Evolutionary conservation across 208 protist species (phyloP), one percentile per base, ranked within the genome.

Genomic region (Tetramitus jugosus): DNA sequence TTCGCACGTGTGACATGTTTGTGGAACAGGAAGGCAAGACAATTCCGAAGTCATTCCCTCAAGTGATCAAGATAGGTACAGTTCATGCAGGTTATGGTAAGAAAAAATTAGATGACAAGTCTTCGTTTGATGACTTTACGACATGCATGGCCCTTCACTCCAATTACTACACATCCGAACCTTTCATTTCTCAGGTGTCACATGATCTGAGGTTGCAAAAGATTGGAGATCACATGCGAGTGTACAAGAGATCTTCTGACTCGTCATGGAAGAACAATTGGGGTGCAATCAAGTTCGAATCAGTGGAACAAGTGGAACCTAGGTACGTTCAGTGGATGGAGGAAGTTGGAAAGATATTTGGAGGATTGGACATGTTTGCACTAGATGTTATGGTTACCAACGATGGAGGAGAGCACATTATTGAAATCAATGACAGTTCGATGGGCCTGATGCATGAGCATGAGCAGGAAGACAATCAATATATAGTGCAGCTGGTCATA

Each of bases 341-440:
- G 40, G 68, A 82, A 69, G 68, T 65, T 68, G 37, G n/a, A 61
- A 40, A 76, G 45, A 45, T 71, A 20, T 80, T 68, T 49, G 69
- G 69, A 37, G 82, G 79, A 40, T 74, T 84, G 13, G 80, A 83
- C 35, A 81, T 81, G 60, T 68, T 82, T 39, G 53, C 45, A 20
- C 60, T 84, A 3, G 82, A 84, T 67, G 79, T 77, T 23, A 53
- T 84, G 46, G 29, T 60, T 40, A 31, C 53, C 56, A 81, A 84
- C 53, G 29, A 82, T 35, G 82, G 79, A 23, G 52, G 43, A 10
- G 65, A 82, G 37, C 62, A 39, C 40, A 83, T 84, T 49, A 31
- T 84, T 37, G 82, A 84, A 61, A 26, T 84, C 1, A 84, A 84
- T 46, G 78, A 82, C 31, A 79, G 75, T 13, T 45, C 79, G 1